Evolutionary conservation across 2,329 filamentous ascomycete species (phyloP).

Genomic region (Salinomyces thailandicus): DNA sequence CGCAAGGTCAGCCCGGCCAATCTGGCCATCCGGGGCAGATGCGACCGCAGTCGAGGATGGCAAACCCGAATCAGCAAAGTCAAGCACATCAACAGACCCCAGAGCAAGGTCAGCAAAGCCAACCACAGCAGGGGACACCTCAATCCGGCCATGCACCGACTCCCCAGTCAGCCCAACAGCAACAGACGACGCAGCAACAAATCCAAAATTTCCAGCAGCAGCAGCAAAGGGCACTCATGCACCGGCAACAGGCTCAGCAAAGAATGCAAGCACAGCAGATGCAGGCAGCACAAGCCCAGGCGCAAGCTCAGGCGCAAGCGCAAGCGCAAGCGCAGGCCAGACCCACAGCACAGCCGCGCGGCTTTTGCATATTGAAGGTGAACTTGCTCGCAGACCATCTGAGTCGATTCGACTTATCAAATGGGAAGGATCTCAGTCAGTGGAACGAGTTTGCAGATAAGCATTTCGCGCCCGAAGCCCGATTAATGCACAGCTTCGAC

Average conservation of each 20-base stretch:
- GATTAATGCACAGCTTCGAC: constrained; percentile 47
- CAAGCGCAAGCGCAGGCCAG: constrained; percentile 18
- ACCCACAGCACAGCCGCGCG: constrained; percentile 9
- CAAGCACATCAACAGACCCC: constrained; percentile 1
- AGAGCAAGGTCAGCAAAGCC: constrained; percentile 27
- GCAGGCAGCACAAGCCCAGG: constrained; percentile 8
- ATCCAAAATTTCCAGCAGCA: constrained; percentile 23
- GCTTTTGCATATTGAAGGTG: constrained; percentile 41
- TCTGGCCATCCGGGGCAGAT: constrained; percentile 28
- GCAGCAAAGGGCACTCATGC: constrained; percentile 18
- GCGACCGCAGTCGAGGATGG: constrained; percentile 30
- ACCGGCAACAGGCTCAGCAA: constrained; percentile 22
- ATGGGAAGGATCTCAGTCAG: constrained; percentile 56
- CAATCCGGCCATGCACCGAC: constrained; percentile 32
- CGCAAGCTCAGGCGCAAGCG: constrained; percentile 23
- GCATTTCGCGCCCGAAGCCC: constrained; percentile 70
- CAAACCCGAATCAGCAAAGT: constrained; percentile 18
- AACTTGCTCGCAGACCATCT: constrained; percentile 48
- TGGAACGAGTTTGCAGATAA: constrained; percentile 71
- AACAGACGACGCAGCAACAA: constrained; percentile 22
- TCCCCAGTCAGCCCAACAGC: constrained; percentile 25
- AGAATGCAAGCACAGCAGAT: constrained; percentile 10
- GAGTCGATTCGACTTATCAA: constrained; percentile 44
- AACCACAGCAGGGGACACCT: constrained; percentile 31
- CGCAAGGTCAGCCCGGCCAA: constrained; percentile 29